Base-by-base conservation (phyloP, 805 yeast genomes). In the Ogataea henricii region DNA sequence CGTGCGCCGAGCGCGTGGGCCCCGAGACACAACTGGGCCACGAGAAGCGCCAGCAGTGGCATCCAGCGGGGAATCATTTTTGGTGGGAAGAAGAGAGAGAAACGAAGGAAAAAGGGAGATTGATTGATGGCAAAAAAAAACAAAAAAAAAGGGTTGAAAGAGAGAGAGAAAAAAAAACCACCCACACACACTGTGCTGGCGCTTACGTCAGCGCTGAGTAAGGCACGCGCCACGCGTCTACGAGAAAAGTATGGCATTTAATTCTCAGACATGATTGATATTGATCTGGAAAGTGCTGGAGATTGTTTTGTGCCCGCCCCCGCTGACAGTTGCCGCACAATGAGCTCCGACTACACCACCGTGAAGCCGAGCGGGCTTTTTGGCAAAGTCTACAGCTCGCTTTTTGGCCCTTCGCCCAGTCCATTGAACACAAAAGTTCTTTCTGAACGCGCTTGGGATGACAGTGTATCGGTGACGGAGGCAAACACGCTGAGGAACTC, bases 401-500 rank as follows among this genome's bases (percentile, higher is more conserved):
- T 56, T 8, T 56, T 56, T 43, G 55, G 57, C 7, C 32, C 40
- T 1, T 17, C 46, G 2, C 49, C 56, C 10, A 56, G 59, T 40
- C 59, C 59, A 13, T 20, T 56, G 21, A 46, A 43, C n/a, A 56
- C 59, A 8, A 47, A 47, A 22, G 48, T 47, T 6, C 18, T 51
- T 8, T 27, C 14, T 12, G 32, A 34, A 16, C 20, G 37, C 14
- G 59, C 39, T 4, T 50, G 53, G 6, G 57, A 55, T 14, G 47
- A 54, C 12, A 39, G 46, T 10, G 43, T 14, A 17, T 40, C 43
- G 8, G 7, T 27, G 30, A 49, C 57, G 4, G 50, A 43, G 13
- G 34, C 40, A 18, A 51, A 53, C 40, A 51, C 55, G 12, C 30
- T 37, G 10, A n/a, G 50, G 27, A 49, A 58, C 25, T 55, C 74